Evolutionary conservation across 2,329 filamentous ascomycete species (phyloP).

Genomic region (Alternaria infectoria): DNA sequence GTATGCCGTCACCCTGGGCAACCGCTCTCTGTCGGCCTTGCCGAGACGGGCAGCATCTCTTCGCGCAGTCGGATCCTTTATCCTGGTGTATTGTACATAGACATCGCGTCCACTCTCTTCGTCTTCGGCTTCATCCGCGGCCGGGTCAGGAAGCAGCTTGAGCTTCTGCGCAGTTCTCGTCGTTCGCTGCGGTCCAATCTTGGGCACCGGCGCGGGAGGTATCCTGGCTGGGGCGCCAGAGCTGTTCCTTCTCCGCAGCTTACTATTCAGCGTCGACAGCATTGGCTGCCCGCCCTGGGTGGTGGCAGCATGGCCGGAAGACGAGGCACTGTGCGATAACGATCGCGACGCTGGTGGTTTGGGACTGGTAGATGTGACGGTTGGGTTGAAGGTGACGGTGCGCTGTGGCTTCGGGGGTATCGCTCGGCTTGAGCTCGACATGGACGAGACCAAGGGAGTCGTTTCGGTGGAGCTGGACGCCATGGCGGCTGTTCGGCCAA

Average conservation of each 20-base stretch:
- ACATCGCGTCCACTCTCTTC: conserved; percentile 95
- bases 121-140: conserved; percentile 76
- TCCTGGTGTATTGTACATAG: conserved; percentile 96
- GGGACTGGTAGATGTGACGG: conserved; percentile 56
- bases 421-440: conserved; percentile 34
- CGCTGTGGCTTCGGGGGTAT: conserved; percentile 55
- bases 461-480: conserved; percentile 46
- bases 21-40: conserved; percentile 85
- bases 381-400: conserved; percentile 78
- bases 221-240: conserved; percentile 66
- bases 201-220: conserved; percentile 58
- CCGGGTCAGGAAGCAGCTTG: conserved; percentile 92
- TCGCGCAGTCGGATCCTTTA: conserved; percentile 93
- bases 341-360: conserved; percentile 43
- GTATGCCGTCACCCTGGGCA: conserved; percentile 94
- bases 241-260: conserved; percentile 84
- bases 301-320: conserved; percentile 40
- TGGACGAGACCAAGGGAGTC: conserved; percentile 47
- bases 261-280: conserved; percentile 83
- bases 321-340: conserved; percentile 33
- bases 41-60: conserved; percentile 90
- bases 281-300: conserved; percentile 50
- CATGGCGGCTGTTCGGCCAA: conserved; percentile 25
- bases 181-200: conserved; percentile 92
- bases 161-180: conserved; percentile 96